phyloP scores from a whole-genome alignment of 345 rosid species.

The Litchi chinensis region DNA sequence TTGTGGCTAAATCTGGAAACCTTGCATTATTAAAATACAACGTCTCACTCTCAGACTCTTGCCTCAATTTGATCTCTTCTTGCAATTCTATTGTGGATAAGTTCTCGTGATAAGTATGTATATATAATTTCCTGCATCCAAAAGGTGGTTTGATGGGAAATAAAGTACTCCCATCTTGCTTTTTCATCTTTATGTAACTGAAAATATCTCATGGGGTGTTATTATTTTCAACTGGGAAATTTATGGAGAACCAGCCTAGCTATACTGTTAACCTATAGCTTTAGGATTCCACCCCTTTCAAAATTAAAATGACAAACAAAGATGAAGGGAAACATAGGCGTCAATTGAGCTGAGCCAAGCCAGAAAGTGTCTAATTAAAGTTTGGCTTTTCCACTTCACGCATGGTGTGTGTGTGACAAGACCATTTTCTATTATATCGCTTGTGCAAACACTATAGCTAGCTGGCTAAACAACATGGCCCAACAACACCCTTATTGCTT shows the following conservation, averaged over 20 bases:
- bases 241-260: not conserved
- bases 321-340: not conserved
- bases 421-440: conserved; percentile 7
- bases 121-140: not conserved
- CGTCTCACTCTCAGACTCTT: too few species aligned
- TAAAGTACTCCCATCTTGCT: conserved; percentile 18
- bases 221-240: conserved; percentile 8
- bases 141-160: conserved; percentile 20
- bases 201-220: conserved; percentile 12
- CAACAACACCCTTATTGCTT: not conserved
- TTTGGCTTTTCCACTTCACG: conserved; percentile 13
- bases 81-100: not conserved
- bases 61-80: not conserved
- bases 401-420: conserved; percentile 22
- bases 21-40: not conserved
- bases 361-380: not conserved
- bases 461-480: not conserved
- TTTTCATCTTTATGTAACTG: conserved; percentile 11
- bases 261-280: not conserved
- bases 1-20: conserved; percentile 9
- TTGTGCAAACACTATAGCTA: not conserved
- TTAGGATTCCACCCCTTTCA: conserved; percentile 1
- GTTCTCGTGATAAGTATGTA: not conserved
- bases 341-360: not conserved
- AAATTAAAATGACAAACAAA: not conserved